Percentiles rank a stretch among this genome's conserved stretches.
Evolutionary conservation across 1,284 basidiomycete genomes (phyloP).

Genomic region (Puccinia polysora): DNA sequence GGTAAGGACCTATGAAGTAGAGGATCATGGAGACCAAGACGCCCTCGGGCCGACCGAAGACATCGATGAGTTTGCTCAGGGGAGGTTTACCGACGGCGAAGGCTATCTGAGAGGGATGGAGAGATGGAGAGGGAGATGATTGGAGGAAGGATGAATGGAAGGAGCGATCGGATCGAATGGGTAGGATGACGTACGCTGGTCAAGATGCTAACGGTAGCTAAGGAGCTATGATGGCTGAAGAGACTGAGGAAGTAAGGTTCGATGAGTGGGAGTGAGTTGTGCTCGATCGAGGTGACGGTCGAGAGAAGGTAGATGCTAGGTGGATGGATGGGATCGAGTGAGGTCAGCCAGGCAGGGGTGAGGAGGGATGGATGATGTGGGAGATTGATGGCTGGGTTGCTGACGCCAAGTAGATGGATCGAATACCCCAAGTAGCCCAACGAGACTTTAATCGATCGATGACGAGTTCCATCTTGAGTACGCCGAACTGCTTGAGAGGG

Average conservation of each 20-base stretch:
- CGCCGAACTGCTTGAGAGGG: conserved; percentile 24
- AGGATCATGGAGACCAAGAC: conserved; percentile 48
- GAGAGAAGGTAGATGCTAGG: conserved; percentile 47
- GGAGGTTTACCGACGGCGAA: conserved; percentile 51
- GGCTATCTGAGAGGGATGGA: conserved; percentile 45
- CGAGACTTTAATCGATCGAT: conserved; percentile 9
- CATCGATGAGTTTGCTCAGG: conserved; percentile 51
- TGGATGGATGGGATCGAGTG: background rate
- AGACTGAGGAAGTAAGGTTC: conserved; percentile 51
- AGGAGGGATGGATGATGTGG: background rate
- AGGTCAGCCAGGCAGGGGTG: background rate
- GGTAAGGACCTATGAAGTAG: conserved; percentile 47
- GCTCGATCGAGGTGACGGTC: conserved; percentile 47
- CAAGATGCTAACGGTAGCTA: conserved; percentile 49
- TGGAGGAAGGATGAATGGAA: background rate
- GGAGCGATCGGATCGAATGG: no score
- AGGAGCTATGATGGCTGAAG: conserved; percentile 48
- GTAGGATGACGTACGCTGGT: conserved; percentile 49
- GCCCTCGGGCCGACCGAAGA: conserved; percentile 51
- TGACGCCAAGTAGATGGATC: conserved; percentile 12
- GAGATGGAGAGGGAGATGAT: background rate
- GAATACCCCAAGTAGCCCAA: background rate
- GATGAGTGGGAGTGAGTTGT: conserved; percentile 49
- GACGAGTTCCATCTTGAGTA: conserved; percentile 22
- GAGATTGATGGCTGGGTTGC: background rate